Conservation (phyloP, 2,329 filamentous ascomycete species). For the Polytolypa hystricis region DNA sequence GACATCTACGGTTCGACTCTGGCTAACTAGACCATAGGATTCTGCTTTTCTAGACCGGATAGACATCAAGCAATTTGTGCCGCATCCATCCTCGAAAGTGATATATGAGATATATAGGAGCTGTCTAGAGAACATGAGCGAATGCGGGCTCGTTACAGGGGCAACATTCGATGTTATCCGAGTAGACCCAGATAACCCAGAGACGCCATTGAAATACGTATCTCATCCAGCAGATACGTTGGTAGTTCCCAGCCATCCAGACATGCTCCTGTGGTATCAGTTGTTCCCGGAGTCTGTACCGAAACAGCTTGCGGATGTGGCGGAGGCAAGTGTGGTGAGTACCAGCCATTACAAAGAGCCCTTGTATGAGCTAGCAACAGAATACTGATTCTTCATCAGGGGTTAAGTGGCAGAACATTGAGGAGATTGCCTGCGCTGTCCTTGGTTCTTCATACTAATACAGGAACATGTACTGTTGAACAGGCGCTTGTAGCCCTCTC, state of each 20-base stretch:
- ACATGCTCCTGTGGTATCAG: constrained; percentile 21
- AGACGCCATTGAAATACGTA: constrained; percentile 21
- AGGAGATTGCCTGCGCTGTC: constrained; percentile 32
- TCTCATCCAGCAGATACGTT: constrained; percentile 14
- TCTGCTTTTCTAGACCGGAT: constrained; percentile 40
- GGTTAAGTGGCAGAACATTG: constrained; percentile 33
- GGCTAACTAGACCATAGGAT: constrained; percentile 19
- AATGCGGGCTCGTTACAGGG: constrained; percentile 25
- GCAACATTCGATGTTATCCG: constrained; percentile 18
- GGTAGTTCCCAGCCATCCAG: constrained; percentile 18
- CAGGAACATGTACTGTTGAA: constrained; percentile 23
- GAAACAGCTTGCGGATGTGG: constrained; percentile 20
- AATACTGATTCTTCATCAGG: constrained; percentile 12
- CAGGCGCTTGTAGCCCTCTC: constrained; percentile 29
- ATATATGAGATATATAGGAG: constrained; percentile 40
- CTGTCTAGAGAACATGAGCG: constrained; percentile 36
- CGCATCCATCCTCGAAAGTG: constrained; percentile 27
- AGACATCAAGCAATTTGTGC: constrained; percentile 37
- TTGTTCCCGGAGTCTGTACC: constrained; percentile 19
- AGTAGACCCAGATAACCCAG: constrained; percentile 15
- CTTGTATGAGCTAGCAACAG: constrained; percentile 9
- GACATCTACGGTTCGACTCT: not conserved
- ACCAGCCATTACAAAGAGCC: constrained; percentile 2
- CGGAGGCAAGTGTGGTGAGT: constrained; percentile 20
- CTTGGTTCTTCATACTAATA: constrained; percentile 29